Evolutionary conservation across 2,329 filamentous ascomycete genomes (phyloP), one percentile per base, ranked within the genome.

Genomic region (Exophiala dermatitidis): DNA sequence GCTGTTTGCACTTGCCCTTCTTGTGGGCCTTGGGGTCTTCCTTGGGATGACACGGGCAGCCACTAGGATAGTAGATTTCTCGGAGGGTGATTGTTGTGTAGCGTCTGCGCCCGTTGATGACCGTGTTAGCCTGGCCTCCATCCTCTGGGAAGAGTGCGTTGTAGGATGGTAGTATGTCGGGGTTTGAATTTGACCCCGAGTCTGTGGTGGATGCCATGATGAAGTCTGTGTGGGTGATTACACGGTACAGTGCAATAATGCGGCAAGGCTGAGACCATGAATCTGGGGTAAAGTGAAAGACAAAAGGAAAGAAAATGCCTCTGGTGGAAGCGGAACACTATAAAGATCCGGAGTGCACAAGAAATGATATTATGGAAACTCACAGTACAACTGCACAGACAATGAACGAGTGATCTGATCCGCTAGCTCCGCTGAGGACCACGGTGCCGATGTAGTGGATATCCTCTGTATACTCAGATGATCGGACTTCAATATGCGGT

Each of bases 1-100:
- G 53, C 31, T 53, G 48, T 46, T 55, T 57, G 28, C 50, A 33
- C 34, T 59, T 59, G 42, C 49, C 53, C 46, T 57, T 57, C 38
- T 59, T 59, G 30, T 38, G 31, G 3, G 46, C 32, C 12, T 51
- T 51, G 19, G 19, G 19, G 32, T 47, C 44, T 43, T 54, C 48
- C 43, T 40, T 49, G 9, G 59, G 56, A 47, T 62, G 60, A 43
- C 60, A 62, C 6, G 60, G 60, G 44, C 60, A 62, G 34, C 59
- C 60, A 9, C 47, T 40, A 7, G 57, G 59, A 51, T 59, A 62
- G 42, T 53, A 52, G 46, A 62, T 58, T 46, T 62, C 60, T 30
- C 59, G 57, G 4, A 60, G 52, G 8, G 60, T 62, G 33, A 62
- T 62, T 29, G 60, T 62, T n/a, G 60, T 62, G 47, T 54, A 60